Evolutionary conservation across 129 eudicot genomes (phyloP).

Genomic region (Flaveria ramosissima): DNA sequence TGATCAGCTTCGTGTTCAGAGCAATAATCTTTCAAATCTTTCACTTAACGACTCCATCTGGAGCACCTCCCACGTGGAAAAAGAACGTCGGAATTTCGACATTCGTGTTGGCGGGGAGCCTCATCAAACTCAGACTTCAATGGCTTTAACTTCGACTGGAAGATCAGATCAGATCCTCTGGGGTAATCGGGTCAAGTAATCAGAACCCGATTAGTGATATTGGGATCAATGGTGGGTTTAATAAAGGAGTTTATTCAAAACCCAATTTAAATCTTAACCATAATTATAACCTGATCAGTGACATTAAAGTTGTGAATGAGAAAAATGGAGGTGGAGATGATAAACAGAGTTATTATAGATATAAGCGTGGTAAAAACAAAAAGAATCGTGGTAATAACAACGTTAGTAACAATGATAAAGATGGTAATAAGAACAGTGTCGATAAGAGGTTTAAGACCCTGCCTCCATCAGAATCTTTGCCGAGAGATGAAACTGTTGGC

Average conservation of each 20-base stretch:
- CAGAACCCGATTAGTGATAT: slow-evolving; percentile 29
- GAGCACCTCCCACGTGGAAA: slow-evolving; percentile 63
- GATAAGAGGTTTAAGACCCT: slow-evolving; percentile 96
- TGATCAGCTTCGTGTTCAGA: slow-evolving; percentile 76
- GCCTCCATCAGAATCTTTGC: slow-evolving; percentile 82
- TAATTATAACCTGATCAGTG: slow-evolving; percentile 31
- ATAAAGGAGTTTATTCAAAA: slow-evolving; percentile 70
- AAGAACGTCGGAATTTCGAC: slow-evolving; percentile 70
- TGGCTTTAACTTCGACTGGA: slow-evolving; percentile 57
- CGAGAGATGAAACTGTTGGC: slow-evolving; percentile 87
- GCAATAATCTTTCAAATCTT: slow-evolving; percentile 53
- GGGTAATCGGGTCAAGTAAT: slow-evolving; percentile 34
- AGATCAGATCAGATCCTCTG: slow-evolving; percentile 47
- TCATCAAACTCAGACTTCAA: slow-evolving; percentile 41
- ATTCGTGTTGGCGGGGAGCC: slow-evolving; percentile 53
- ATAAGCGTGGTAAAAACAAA: slow-evolving; percentile 65
- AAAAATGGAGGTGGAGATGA: slow-evolving; percentile 41
- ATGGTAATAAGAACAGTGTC: slow-evolving; percentile 41
- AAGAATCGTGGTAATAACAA: slow-evolving; percentile 49
- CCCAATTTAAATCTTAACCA: slow-evolving; percentile 30
- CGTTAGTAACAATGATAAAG: slow-evolving; percentile 35
- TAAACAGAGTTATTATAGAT: slow-evolving; percentile 24
- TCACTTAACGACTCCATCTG: slow-evolving; percentile 90
- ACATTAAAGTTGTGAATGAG: slow-evolving; percentile 32
- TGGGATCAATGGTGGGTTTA: slow-evolving; percentile 74